phyloP scores from a whole-genome alignment of 169 alveolate genomes.

The Cyclospora cayetanensis region DNA sequence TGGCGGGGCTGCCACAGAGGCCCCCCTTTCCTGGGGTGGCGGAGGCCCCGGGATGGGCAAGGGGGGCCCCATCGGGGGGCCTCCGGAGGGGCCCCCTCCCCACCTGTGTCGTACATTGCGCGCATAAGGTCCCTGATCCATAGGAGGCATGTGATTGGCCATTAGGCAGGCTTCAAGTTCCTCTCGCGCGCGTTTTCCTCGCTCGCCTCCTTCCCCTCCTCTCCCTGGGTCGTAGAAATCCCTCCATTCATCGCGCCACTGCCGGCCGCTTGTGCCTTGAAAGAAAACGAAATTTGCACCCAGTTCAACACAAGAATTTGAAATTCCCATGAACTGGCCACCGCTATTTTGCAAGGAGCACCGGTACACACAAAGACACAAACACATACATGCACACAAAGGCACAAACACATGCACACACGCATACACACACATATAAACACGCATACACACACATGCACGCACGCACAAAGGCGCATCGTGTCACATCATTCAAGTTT shows the following conservation, averaged over 20 bases:
- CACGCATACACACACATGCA: background rate
- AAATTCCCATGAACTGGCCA: no score
- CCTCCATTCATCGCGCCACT: conserved; percentile 70
- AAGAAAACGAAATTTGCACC: no score
- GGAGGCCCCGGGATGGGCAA: background rate
- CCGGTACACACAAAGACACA: background rate
- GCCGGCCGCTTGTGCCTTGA: conserved; percentile 68
- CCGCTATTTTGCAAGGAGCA: no score
- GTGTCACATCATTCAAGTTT: background rate
- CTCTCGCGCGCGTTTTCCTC: conserved; percentile 35
- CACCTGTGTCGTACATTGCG: background rate
- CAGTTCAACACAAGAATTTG: no score
- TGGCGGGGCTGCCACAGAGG: background rate
- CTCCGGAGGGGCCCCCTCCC: conserved; percentile 15
- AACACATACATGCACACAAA: background rate
- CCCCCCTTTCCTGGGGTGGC: no score
- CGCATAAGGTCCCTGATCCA: background rate
- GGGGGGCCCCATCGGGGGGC: background rate
- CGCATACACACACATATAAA: background rate
- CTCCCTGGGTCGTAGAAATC: conserved; percentile 65
- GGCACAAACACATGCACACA: background rate
- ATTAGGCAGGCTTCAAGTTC: conserved; percentile 9
- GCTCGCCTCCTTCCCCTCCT: conserved; percentile 66
- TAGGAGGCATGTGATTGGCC: background rate
- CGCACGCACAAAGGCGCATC: background rate